Percentiles rank a stretch among this genome's conserved stretches.
These are phyloP conservation scores for Yamadazyma diddensiae DNA, from an alignment of 1,139 yeast genomes.

Conservation along the genomic window DNA sequence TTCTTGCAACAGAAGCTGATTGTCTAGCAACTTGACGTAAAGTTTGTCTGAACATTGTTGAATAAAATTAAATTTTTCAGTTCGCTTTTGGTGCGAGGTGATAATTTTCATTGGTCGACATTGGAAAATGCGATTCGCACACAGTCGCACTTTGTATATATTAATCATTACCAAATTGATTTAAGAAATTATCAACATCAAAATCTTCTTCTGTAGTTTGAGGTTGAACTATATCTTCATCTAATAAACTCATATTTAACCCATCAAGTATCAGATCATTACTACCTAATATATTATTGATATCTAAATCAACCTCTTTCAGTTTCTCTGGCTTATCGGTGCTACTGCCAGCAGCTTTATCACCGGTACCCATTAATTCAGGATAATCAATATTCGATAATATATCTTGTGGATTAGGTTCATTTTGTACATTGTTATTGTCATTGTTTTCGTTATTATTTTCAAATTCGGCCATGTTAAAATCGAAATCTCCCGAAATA, in stretches of 20 bases:
- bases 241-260: conserved; percentile 41
- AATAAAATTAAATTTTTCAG: conserved; percentile 5
- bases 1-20: conserved; percentile 59
- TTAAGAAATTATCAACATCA: conserved; percentile 47
- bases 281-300: conserved; percentile 41
- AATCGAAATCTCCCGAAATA: conserved; percentile 30
- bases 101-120: conserved; percentile 7
- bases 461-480: conserved; percentile 25
- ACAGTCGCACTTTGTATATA: conserved; percentile 2
- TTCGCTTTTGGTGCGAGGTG: conserved; percentile 9
- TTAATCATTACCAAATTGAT: conserved; percentile 36
- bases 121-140: too few relatives aligned
- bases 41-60: conserved; percentile 67
- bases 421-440: conserved; percentile 5
- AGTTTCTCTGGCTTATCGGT: conserved; percentile 4
- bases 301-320: conserved; percentile 31
- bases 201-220: conserved; percentile 32
- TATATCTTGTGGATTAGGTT: conserved; percentile 36
- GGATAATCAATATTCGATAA: conserved; percentile 33
- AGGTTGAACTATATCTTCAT: conserved; percentile 20
- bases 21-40: conserved; percentile 67
- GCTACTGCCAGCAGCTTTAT: conserved; percentile 10
- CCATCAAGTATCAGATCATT: conserved; percentile 46
- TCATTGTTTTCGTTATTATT: background rate
- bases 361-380: conserved; percentile 5